Conservation (phyloP, 2,329 filamentous ascomycete species). For the Penicillium griseofulvum region DNA sequence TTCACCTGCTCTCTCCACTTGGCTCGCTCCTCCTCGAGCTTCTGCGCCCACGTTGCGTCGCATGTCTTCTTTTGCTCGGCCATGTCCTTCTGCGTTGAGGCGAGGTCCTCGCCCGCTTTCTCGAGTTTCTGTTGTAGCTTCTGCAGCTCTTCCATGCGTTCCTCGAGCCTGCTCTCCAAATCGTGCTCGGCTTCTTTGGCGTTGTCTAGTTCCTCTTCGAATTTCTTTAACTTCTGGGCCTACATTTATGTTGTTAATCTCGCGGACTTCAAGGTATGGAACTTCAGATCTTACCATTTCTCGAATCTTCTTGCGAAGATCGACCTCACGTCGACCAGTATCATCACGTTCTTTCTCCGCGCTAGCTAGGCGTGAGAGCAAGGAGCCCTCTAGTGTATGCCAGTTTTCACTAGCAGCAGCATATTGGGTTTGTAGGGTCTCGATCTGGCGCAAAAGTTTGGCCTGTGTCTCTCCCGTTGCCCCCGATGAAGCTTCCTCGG, state of each 20-base stretch:
- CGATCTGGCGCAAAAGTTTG: slow-evolving; percentile 88
- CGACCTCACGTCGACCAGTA: slow-evolving; percentile 74
- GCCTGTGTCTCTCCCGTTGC: slow-evolving; percentile 78
- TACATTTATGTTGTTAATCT: slow-evolving; percentile 33
- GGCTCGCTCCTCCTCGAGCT: slow-evolving; percentile 63
- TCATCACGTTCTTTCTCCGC: slow-evolving; percentile 93
- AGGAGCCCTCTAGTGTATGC: slow-evolving; percentile 88
- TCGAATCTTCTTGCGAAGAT: slow-evolving; percentile 83
- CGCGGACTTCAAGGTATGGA: neutral
- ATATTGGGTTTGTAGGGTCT: slow-evolving; percentile 94
- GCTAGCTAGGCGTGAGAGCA: slow-evolving; percentile 71
- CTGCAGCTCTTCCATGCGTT: slow-evolving; percentile 60
- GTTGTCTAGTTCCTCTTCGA: slow-evolving; percentile 81
- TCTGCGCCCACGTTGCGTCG: slow-evolving; percentile 57
- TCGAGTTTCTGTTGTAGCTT: slow-evolving; percentile 42
- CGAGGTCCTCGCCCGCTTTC: slow-evolving; percentile 60
- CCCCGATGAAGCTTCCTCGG: slow-evolving; percentile 85
- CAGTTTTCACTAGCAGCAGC: slow-evolving; percentile 93
- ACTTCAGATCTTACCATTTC: slow-evolving; percentile 65
- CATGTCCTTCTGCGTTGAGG: slow-evolving; percentile 56
- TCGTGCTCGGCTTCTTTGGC: slow-evolving; percentile 47
- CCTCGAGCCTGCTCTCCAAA: slow-evolving; percentile 58
- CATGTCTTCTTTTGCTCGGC: slow-evolving; percentile 59
- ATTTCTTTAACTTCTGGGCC: slow-evolving; percentile 64
- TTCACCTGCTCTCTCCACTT: slow-evolving; percentile 56